Evolutionary conservation across 2,329 filamentous ascomycete genomes (phyloP).

Genomic region (Colletotrichum sp.): DNA sequence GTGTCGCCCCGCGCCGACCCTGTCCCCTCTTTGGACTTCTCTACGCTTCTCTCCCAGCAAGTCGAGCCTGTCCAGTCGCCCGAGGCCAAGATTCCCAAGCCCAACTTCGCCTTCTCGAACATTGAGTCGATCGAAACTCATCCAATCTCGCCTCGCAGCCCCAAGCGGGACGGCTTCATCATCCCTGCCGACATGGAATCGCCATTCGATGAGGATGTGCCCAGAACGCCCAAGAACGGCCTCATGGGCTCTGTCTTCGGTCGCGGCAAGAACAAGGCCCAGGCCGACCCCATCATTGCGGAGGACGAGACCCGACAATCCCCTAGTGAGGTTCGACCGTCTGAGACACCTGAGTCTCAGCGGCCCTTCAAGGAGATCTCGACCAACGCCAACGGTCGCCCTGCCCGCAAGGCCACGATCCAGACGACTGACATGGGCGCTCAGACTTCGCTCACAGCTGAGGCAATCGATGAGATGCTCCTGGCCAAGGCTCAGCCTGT

Average conservation of each 20-base stretch:
- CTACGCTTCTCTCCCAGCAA: slow-evolving; percentile 38
- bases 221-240: slow-evolving; percentile 42
- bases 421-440: slow-evolving; percentile 73
- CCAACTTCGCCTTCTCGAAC: slow-evolving; percentile 46
- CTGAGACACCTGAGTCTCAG: slow-evolving; percentile 60
- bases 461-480: slow-evolving; percentile 80
- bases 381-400: slow-evolving; percentile 54
- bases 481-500: slow-evolving; percentile 50
- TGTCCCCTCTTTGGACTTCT: slow-evolving; percentile 37
- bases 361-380: slow-evolving; percentile 67
- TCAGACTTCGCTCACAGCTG: slow-evolving; percentile 84
- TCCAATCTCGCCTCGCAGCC: slow-evolving; percentile 53
- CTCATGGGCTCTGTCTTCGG: slow-evolving; percentile 49
- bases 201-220: slow-evolving; percentile 32
- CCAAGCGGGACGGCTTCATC: slow-evolving; percentile 61
- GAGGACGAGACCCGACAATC: slow-evolving; percentile 70
- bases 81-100: slow-evolving; percentile 14
- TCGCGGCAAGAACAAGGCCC: slow-evolving; percentile 46
- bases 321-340: slow-evolving; percentile 41
- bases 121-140: slow-evolving; percentile 52
- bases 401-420: slow-evolving; percentile 41
- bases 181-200: slow-evolving; percentile 52
- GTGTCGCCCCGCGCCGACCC: slow-evolving; percentile 38
- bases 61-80: slow-evolving; percentile 44
- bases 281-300: slow-evolving; percentile 56